These are phyloP conservation scores for Candida tetrigidarum DNA, from an alignment of 1,139 yeast species.

Conservation along the genomic window DNA sequence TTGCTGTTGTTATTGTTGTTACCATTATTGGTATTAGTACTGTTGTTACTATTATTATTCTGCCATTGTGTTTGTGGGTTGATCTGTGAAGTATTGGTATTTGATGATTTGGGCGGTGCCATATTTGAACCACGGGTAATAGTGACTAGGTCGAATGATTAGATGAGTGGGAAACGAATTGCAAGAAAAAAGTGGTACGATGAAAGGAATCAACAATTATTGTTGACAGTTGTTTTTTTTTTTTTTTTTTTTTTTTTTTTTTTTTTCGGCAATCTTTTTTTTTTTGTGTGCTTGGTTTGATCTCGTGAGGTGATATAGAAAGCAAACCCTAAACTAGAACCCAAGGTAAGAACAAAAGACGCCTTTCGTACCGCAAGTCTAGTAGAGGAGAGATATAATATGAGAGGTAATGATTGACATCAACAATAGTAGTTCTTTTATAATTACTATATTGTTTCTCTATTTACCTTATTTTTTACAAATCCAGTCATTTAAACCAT, in stretches of 20 bases:
- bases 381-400: neutral
- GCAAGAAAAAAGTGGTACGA: slow-evolving; percentile 1
- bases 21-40: slow-evolving; percentile 18
- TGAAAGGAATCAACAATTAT: neutral
- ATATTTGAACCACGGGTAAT: slow-evolving; percentile 1
- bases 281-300: neutral
- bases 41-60: slow-evolving; percentile 16
- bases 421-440: neutral
- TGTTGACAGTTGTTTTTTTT: slow-evolving; percentile 6
- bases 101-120: slow-evolving; percentile 14
- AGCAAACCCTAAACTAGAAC: no score
- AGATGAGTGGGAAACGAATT: neutral
- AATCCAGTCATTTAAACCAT: slow-evolving; percentile 93
- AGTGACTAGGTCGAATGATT: neutral
- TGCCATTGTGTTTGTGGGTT: slow-evolving; percentile 19
- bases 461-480: slow-evolving; percentile 13
- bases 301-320: no score
- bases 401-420: neutral
- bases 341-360: no score
- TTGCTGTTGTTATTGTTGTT: slow-evolving; percentile 18
- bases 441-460: neutral
- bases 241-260: neutral
- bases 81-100: neutral
- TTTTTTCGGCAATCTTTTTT: neutral
- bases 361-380: no score